Conservation (phyloP, 2,329 filamentous ascomycete genomes). For the Aureobasidium lini region DNA sequence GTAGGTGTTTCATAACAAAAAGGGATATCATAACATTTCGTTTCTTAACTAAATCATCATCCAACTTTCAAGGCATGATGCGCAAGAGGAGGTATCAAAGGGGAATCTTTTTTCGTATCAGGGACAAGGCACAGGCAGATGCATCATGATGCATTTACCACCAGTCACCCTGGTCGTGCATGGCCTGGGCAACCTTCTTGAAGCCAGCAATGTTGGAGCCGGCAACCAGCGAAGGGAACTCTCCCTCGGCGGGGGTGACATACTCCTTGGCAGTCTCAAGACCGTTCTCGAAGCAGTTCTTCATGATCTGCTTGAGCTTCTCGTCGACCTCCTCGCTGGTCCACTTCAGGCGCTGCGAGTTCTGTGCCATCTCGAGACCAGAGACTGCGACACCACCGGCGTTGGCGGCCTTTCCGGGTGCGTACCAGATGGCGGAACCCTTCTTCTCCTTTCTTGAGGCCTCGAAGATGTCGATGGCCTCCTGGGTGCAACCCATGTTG, state of each 20-base stretch:
- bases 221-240: slow-evolving; percentile 82
- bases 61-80: not conserved
- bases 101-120: slow-evolving; percentile 8
- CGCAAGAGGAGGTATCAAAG: slow-evolving; percentile 1
- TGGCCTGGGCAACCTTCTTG: slow-evolving; percentile 88
- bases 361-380: slow-evolving; percentile 98
- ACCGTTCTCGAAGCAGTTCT: slow-evolving; percentile 83
- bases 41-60: not conserved
- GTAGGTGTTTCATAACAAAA: not conserved
- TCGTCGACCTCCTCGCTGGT: slow-evolving; percentile 81
- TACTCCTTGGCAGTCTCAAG: slow-evolving; percentile 86
- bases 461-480: slow-evolving; percentile 91
- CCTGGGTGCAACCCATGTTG: slow-evolving; percentile 98
- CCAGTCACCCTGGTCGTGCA: slow-evolving; percentile 97
- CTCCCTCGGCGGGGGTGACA: slow-evolving; percentile 67
- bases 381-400: slow-evolving; percentile 95
- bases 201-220: slow-evolving; percentile 97
- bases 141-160: slow-evolving; percentile 36
- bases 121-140: not conserved
- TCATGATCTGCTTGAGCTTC: slow-evolving; percentile 92
- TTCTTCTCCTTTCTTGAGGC: slow-evolving; percentile 60
- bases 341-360: slow-evolving; percentile 82
- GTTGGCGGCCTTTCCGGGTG: slow-evolving; percentile 91
- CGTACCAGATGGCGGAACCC: slow-evolving; percentile 82
- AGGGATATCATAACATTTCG: slow-evolving; percentile 11